These are phyloP conservation scores for Vickermania spadyakhi DNA, from an alignment of 208 protist genomes.

Conservation along the genomic window DNA sequence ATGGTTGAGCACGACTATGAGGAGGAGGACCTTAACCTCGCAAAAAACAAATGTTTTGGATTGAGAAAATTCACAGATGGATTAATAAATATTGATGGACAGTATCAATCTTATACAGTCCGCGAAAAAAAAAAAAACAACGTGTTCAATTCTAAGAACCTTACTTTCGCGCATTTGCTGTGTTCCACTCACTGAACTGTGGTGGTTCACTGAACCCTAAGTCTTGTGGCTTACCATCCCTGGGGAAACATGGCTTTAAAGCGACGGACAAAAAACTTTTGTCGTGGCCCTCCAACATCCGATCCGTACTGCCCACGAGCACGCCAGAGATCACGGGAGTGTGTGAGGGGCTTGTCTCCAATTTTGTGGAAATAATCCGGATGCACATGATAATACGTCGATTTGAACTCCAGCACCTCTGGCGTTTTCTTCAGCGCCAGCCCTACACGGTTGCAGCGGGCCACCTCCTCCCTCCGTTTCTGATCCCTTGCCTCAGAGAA, in stretches of 20 bases:
- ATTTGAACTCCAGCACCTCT: slow-evolving; percentile 83
- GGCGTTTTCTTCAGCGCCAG: slow-evolving; percentile 35
- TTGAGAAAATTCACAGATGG: too few species aligned
- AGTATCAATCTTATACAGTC: too few species aligned
- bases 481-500: slow-evolving; percentile 62
- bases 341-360: slow-evolving; percentile 51
- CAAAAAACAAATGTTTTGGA: too few species aligned
- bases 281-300: slow-evolving; percentile 74
- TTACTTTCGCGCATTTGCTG: too few species aligned
- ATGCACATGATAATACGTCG: slow-evolving; percentile 81
- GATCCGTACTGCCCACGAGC: slow-evolving; percentile 78
- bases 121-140: too few species aligned
- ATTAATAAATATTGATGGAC: too few species aligned
- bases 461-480: slow-evolving; percentile 35
- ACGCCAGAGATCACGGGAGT: slow-evolving; percentile 76
- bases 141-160: too few species aligned
- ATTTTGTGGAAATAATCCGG: slow-evolving; percentile 79
- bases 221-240: too few species aligned
- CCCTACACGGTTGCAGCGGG: slow-evolving; percentile 44
- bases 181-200: too few species aligned
- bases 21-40: too few species aligned
- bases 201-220: too few species aligned
- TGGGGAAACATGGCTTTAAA: slow-evolving; percentile 87
- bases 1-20: too few species aligned
- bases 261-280: slow-evolving; percentile 82